Evolutionary conservation across 2,329 filamentous ascomycete species (phyloP).

Genomic region (Botrytis sinoallii): DNA sequence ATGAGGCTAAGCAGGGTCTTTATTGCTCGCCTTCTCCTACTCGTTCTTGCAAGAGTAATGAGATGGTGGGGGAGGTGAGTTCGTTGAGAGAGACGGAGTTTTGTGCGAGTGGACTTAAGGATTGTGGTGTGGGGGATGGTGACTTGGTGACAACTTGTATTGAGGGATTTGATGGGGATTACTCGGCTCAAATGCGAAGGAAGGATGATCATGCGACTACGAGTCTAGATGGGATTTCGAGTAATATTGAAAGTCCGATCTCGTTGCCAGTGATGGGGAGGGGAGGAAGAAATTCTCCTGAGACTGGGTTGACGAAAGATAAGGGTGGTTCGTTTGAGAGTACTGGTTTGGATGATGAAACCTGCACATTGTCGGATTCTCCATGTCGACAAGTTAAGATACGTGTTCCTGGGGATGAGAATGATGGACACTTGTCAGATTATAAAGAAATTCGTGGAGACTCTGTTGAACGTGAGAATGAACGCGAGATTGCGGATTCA

Average conservation of each 20-base stretch:
- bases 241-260: neutral
- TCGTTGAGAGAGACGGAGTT: neutral
- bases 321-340: no score
- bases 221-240: neutral
- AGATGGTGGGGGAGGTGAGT: neutral
- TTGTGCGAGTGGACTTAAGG: neutral
- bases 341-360: neutral
- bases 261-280: neutral
- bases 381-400: no score
- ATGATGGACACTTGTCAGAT: no score
- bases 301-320: no score
- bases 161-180: no score
- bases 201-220: neutral
- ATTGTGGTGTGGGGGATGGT: neutral
- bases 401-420: neutral
- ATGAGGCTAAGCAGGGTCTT: neutral
- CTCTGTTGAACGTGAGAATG: neutral
- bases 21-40: neutral
- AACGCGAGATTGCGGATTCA: neutral
- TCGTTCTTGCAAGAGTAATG: neutral
- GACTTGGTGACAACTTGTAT: no score
- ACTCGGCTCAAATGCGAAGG: neutral
- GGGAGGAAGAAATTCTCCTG: neutral
- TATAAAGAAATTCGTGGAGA: neutral
- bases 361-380: neutral